These are phyloP conservation scores for Helenozyma baotianmanensis DNA, from an alignment of 805 yeast species.

Conservation along the genomic window DNA sequence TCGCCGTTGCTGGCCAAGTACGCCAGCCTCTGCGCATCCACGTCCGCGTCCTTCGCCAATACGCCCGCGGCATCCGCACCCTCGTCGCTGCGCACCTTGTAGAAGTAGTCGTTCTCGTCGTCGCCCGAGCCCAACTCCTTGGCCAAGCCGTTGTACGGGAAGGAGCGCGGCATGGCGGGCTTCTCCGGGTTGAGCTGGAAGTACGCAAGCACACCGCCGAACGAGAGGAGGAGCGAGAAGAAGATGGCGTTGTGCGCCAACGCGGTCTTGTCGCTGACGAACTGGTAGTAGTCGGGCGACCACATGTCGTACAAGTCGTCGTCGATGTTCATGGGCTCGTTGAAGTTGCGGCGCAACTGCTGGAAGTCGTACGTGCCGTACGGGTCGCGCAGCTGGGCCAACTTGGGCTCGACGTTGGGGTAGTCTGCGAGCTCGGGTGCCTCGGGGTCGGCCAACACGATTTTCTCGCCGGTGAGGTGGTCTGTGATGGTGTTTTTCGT, in stretches of 20 bases:
- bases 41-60: conserved; percentile 28
- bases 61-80: conserved; percentile 35
- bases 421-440: conserved; percentile 52
- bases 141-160: conserved; percentile 72
- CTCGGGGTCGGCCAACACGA: conserved; percentile 37
- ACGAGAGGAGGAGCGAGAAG: conserved; percentile 34
- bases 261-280: conserved; percentile 58
- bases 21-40: conserved; percentile 25
- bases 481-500: conserved; percentile 36
- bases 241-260: conserved; percentile 52
- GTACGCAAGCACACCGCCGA: conserved; percentile 41
- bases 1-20: conserved; percentile 35
- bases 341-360: conserved; percentile 74
- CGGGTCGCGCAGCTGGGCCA: conserved; percentile 66
- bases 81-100: conserved; percentile 37
- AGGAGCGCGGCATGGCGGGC: conserved; percentile 73
- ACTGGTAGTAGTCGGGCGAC: conserved; percentile 75
- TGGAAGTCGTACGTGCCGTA: conserved; percentile 71
- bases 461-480: conserved; percentile 35
- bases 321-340: conserved; percentile 66
- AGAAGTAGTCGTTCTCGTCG: conserved; percentile 26
- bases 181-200: conserved; percentile 55
- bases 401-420: conserved; percentile 54
- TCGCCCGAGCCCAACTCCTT: conserved; percentile 62
- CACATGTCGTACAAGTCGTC: conserved; percentile 77